Conservation (phyloP, 1,139 yeast species). For the Diutina pseudorugosa region DNA sequence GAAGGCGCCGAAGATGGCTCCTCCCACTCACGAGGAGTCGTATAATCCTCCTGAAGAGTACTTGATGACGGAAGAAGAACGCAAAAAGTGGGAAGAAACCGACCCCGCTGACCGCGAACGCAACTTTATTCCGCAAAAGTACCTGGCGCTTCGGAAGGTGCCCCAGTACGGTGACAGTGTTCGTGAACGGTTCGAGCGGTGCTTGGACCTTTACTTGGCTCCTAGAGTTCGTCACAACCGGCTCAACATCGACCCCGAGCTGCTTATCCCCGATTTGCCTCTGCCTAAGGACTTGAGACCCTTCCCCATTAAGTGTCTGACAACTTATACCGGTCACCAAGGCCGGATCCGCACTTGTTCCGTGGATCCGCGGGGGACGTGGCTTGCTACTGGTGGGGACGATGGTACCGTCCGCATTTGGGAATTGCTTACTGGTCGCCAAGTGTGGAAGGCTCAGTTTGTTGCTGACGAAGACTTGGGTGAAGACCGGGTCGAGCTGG, state of each 20-base stretch:
- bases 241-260: constrained; percentile 90
- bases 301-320: constrained; percentile 91
- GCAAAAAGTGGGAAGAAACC: constrained; percentile 53
- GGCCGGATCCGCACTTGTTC: constrained; percentile 76
- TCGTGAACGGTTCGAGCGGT: constrained; percentile 88
- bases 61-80: constrained; percentile 67
- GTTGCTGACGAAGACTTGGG: constrained; percentile 40
- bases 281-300: constrained; percentile 95
- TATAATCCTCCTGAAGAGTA: constrained; percentile 98
- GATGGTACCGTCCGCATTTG: constrained; percentile 93
- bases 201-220: constrained; percentile 85
- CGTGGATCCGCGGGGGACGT: constrained; percentile 81
- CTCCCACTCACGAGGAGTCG: constrained; percentile 94
- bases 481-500: constrained; percentile 69
- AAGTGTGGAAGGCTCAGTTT: constrained; percentile 51
- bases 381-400: constrained; percentile 97
- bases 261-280: constrained; percentile 90
- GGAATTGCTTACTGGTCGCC: constrained; percentile 95
- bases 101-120: constrained; percentile 73
- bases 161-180: constrained; percentile 84
- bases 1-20: constrained; percentile 90
- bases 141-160: constrained; percentile 71
- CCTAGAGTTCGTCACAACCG: constrained; percentile 92
- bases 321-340: constrained; percentile 70
- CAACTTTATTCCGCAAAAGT: constrained; percentile 77